A percentile compares a stretch with the other conserved stretches of the same genome.
These are phyloP conservation scores for Coemansia sp. DNA, from an alignment of 192 early-diverging fungal species.

Conservation along the genomic window DNA sequence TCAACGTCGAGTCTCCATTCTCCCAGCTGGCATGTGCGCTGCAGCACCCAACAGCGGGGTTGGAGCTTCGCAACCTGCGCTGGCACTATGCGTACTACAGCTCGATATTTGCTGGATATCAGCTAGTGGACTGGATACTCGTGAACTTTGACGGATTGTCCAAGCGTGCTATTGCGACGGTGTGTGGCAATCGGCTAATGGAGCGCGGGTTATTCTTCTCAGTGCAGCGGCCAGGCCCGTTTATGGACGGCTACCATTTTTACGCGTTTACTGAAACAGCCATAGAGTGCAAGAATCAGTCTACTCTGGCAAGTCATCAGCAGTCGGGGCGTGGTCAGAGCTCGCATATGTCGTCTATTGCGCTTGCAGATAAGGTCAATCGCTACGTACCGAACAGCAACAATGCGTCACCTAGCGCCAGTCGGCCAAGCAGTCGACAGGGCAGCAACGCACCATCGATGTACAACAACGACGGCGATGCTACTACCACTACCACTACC, in stretches of 20 bases:
- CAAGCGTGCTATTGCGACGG: constrained; percentile 73
- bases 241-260: constrained; percentile 90
- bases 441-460: constrained; percentile 45
- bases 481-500: not conserved
- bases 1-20: constrained; percentile 58
- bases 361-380: constrained; percentile 20
- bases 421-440: constrained; percentile 50
- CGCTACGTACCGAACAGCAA: constrained; percentile 20
- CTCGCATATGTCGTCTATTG: constrained; percentile 28
- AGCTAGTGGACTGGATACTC: constrained; percentile 88
- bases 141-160: constrained; percentile 72
- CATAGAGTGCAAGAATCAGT: constrained; percentile 11
- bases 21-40: constrained; percentile 65
- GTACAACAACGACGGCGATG: constrained; percentile 14
- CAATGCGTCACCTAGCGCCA: constrained; percentile 32
- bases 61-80: constrained; percentile 70
- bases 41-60: constrained; percentile 66
- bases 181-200: constrained; percentile 76
- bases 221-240: constrained; percentile 61
- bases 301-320: not conserved
- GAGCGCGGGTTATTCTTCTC: constrained; percentile 73
- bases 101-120: constrained; percentile 75
- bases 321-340: constrained; percentile 10
- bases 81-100: constrained; percentile 84
- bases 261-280: constrained; percentile 59